Evolutionary conservation across 176 grass and related monocot species (phyloP), one percentile per base, ranked within the genome.

Genomic region (Melocanna baccifera): DNA sequence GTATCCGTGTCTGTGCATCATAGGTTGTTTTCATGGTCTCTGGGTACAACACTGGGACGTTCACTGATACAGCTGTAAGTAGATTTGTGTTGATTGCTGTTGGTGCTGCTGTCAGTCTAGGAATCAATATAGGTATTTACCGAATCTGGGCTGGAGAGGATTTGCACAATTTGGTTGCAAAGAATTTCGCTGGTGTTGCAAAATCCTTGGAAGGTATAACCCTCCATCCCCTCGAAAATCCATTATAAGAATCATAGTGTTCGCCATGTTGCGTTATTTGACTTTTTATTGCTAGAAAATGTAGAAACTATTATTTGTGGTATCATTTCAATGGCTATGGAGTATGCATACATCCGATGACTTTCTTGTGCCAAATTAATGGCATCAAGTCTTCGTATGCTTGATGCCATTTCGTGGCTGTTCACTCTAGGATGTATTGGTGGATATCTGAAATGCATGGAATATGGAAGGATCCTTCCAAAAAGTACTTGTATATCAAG

Each of bases 401-500:
- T 66, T 82, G 62, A 52, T 86, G 48, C n/a, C 6, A 0, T 30
- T 36, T 36, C 57, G 69, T 75, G 23, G 59, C 7, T 43, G 28
- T 62, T 57, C 6, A 15, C 48, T 86, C 9, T 88, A 98, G 96
- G 93, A 20, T 99, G 96, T 79, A 93, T 99, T 57, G 91, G 94
- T 82, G 89, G 86, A 84, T 99, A 96, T 69, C 82, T 99, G 87
- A 91, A 89, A 70, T 96, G 96, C 79, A 88, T 96, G 87, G 93
- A 92, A 76, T 99, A 99, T 78, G 91, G 94, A 65, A 91, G 93
- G 85, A 81, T 99, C 93, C 96, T 69, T 99, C 91, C 34, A 99
- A 99, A 99, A 99, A 90, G 96, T 96, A 82, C 91, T 96, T 73
- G 86, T 89, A 53, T 99, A 96, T 79, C 93, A 99, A 94, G 91